Conservation (phyloP, 1,284 basidiomycete genomes). For the Mycena sp. region DNA sequence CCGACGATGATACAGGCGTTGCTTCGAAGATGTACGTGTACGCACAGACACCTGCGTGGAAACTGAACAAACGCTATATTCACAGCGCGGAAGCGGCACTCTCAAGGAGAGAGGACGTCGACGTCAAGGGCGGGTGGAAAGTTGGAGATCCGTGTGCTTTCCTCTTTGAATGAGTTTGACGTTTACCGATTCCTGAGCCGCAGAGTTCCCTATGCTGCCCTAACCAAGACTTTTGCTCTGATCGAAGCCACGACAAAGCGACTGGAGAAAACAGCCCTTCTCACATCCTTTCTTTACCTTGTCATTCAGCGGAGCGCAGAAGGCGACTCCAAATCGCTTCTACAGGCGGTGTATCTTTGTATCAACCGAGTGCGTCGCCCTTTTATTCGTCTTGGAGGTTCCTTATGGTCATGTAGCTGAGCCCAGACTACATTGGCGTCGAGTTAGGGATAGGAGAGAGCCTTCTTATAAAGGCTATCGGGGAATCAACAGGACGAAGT, state of each 20-base stretch:
- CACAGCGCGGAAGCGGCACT: conserved; percentile 77
- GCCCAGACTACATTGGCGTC: conserved; percentile 95
- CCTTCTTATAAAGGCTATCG: conserved; percentile 94
- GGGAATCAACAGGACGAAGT: conserved; percentile 92
- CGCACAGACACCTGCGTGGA: background rate
- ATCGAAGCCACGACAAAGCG: conserved; percentile 98
- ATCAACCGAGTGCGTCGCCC: conserved; percentile 83
- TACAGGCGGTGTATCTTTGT: conserved; percentile 95
- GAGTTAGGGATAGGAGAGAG: conserved; percentile 98
- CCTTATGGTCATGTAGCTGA: conserved; percentile 62
- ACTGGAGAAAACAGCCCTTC: conserved; percentile 89
- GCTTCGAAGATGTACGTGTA: conserved; percentile 70
- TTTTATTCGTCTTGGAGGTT: conserved; percentile 20
- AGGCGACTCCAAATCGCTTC: conserved; percentile 75
- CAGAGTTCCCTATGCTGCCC: conserved; percentile 94
- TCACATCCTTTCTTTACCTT: conserved; percentile 89
- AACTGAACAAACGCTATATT: conserved; percentile 19
- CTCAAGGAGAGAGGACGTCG: conserved; percentile 73
- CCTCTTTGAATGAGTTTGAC: background rate
- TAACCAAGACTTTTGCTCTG: conserved; percentile 88
- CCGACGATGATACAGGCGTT: conserved; percentile 46
- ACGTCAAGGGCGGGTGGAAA: conserved; percentile 89
- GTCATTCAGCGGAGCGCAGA: conserved; percentile 87
- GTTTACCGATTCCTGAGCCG: background rate
- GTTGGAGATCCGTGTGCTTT: conserved; percentile 80